Evolutionary conservation across 2,329 filamentous ascomycete species (phyloP), one percentile per base, ranked within the genome.

Genomic region (Dactylellina cionopaga): DNA sequence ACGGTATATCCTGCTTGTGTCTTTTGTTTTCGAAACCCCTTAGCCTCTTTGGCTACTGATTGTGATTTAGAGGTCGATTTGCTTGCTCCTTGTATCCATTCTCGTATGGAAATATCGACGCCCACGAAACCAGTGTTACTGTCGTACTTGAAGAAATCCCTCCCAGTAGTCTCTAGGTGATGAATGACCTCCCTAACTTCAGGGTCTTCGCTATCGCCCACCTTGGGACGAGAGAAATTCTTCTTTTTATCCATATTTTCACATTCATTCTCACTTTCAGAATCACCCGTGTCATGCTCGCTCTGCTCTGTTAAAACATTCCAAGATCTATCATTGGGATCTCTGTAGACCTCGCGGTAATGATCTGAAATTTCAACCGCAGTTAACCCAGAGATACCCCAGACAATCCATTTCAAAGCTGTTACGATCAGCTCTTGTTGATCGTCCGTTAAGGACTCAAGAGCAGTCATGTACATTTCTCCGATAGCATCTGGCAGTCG

Each of bases 391-490:
- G 62, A 49, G 19, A 66, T 52, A n/a, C 62, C 19, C 62, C 62
- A 66, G 7, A 66, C 52, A 1, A 58, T 41, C 62, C 62, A 66
- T n/a, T 58, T 66, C 1, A 66, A 33, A 2, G 43, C 51, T 15
- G 43, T 41, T 0, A 66, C 43, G 10, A 51, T 43, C 3, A 66
- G 35, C 15, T 66, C 51, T 24, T 58, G 62, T 13, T 66, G 51
- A 22, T 66, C 62, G n/a, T 31, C 9, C 6, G 10, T 66, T 2
- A 66, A 25, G 6, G 62, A 37, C 17, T 66, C 51, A 1, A 66
- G 5, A 17, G n/a, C 25, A 3, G 41, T 10, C 31, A 49, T 49
- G 15, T 66, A 66, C 2, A 66, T 66, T 9, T 49, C 51, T n/a
- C 62, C 62, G 9, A 66, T 66, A 19, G 62, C 41, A 5, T 27